These are phyloP conservation scores for Trifolium pratense DNA, from an alignment of 306 rosid species.

Conservation along the genomic window DNA sequence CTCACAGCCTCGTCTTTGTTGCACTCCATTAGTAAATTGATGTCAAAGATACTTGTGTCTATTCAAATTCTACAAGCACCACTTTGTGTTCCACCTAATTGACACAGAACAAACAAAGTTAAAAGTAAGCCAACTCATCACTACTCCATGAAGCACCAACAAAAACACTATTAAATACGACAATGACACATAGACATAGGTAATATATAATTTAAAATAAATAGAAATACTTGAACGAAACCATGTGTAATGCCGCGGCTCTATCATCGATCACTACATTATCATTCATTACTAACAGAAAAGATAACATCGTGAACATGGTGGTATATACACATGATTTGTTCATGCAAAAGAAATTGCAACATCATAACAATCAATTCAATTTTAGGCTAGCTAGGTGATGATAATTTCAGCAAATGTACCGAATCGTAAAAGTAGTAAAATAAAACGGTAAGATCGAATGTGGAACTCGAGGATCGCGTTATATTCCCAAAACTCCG, in stretches of 20 bases:
- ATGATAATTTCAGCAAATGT: too few relatives aligned
- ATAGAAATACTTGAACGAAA: not conserved
- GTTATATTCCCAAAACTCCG: too few relatives aligned
- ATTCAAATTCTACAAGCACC: not conserved
- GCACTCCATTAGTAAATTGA: conserved; percentile 71
- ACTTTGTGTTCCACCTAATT: conserved; percentile 44
- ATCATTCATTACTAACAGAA: not conserved
- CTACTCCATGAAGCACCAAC: not conserved
- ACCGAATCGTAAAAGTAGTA: too few relatives aligned
- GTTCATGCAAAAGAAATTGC: not conserved
- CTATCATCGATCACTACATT: not conserved
- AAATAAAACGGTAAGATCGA: too few relatives aligned
- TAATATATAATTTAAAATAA: not conserved
- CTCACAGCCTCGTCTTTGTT: conserved; percentile 86
- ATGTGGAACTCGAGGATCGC: too few relatives aligned
- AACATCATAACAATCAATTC: not conserved
- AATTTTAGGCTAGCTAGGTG: not conserved
- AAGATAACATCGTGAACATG: not conserved
- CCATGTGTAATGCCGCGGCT: not conserved
- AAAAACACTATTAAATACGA: not conserved
- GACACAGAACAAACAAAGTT: conserved; percentile 31
- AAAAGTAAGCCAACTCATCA: conserved; percentile 2
- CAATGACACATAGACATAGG: not conserved
- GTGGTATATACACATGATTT: not conserved
- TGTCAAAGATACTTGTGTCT: conserved; percentile 1